Percentiles rank a stretch among this genome's conserved stretches.
These are phyloP conservation scores for Priceomyces carsonii DNA, from an alignment of 805 yeast genomes.

Conservation along the genomic window DNA sequence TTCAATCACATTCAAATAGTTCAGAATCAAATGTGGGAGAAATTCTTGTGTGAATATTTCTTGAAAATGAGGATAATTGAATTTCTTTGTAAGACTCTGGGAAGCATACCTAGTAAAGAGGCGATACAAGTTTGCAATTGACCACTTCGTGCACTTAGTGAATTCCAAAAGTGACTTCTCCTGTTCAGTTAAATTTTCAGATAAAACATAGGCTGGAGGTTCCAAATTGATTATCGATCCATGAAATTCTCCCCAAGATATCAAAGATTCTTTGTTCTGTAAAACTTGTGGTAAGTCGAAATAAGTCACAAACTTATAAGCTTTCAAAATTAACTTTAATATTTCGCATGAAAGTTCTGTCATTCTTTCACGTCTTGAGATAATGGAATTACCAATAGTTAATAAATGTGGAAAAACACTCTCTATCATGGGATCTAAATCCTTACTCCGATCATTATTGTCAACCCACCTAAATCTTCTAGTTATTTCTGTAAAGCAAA, in stretches of 20 bases:
- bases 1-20: conserved; percentile 66
- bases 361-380: conserved; percentile 23
- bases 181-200: conserved; percentile 46
- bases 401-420: conserved; percentile 67
- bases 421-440: conserved; percentile 47
- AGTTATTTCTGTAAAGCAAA: conserved; percentile 69
- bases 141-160: conserved; percentile 76
- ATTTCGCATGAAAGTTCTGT: conserved; percentile 61
- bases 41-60: conserved; percentile 54
- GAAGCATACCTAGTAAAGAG: conserved; percentile 73
- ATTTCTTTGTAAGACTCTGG: conserved; percentile 41
- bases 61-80: conserved; percentile 62
- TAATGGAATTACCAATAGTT: conserved; percentile 58
- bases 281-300: conserved; percentile 65
- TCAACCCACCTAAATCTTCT: conserved; percentile 71
- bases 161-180: conserved; percentile 62
- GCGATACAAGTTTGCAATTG: conserved; percentile 73
- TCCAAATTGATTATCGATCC: conserved; percentile 62
- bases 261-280: conserved; percentile 53
- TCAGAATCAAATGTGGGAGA: conserved; percentile 70
- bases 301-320: conserved; percentile 74
- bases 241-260: conserved; percentile 76
- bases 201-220: conserved; percentile 54
- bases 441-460: conserved; percentile 43
- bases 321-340: conserved; percentile 69